Evolutionary conservation across 176 grass and related monocot species (phyloP).

Genomic region (Aegilops speltoides): DNA sequence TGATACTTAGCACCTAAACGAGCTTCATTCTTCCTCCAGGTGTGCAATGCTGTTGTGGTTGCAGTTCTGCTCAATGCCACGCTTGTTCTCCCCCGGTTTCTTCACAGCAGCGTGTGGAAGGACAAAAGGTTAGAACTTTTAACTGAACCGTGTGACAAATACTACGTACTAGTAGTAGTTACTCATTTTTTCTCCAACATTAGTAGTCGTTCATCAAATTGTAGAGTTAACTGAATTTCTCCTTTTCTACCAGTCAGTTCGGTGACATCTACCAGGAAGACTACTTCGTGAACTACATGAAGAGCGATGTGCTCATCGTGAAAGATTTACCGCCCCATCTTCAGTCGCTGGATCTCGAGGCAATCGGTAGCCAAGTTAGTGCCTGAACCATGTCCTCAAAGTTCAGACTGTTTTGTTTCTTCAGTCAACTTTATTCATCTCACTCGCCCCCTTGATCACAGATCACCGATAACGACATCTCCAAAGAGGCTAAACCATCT

Average conservation of each 20-base stretch:
- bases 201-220: neutral
- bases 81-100: conserved; percentile 69
- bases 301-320: conserved; percentile 70
- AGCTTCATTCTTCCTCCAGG: conserved; percentile 41
- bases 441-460: conserved; percentile 15
- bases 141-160: neutral
- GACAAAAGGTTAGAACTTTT: conserved; percentile 65
- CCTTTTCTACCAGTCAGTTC: conserved; percentile 66
- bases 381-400: neutral
- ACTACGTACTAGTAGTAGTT: too few relatives aligned
- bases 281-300: conserved; percentile 87
- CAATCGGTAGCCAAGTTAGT: conserved; percentile 83
- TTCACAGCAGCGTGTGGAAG: conserved; percentile 94
- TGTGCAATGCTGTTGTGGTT: conserved; percentile 82
- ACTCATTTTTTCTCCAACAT: neutral
- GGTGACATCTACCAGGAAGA: conserved; percentile 95
- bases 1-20: neutral
- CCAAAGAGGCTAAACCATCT: conserved; percentile 76
- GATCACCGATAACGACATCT: conserved; percentile 86
- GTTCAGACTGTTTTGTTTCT: neutral
- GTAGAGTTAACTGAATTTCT: neutral
- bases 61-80: conserved; percentile 80
- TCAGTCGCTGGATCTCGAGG: conserved; percentile 62
- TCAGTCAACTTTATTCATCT: neutral
- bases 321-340: conserved; percentile 80